Base-by-base conservation (phyloP, 495 filamentous ascomycete genomes). In the Hypomontagnella monticulosa region DNA sequence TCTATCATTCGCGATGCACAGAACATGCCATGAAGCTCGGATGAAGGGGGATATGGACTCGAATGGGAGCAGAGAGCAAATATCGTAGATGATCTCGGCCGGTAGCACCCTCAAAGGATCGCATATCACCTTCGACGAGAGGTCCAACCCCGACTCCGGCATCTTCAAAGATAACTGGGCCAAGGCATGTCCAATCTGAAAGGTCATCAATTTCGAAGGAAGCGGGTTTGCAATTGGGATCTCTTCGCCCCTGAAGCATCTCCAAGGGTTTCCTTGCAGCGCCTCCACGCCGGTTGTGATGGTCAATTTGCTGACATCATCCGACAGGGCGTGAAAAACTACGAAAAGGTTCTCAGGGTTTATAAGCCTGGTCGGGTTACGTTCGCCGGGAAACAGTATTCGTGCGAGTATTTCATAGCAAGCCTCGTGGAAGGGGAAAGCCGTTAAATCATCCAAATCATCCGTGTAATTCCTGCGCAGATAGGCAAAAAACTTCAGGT, bases 371-470 rank as follows among this genome's bases (percentile, higher is more conserved):
- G 16, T 19, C n/a, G 57, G 49, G 12, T 53, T 8, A 9, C 30
- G 9, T 1, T 0, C 14, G 18, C 16, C 11, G 1, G 57, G 57
- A 33, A 6, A 27, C 18, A 53, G 30, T 4, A 37, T 15, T 5
- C 9, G 16, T 34, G 57, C 57, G 4, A 61, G 32, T 46, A 53
- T 30, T 52, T 61, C 32, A 18, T 16, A 38, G 19, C 57, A 61
- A 38, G 48, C 27, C 57, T 40, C 37, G 18, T 61, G 57, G 40
- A 61, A 37, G 38, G 57, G 57, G n/a, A 53, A 43, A 18, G 48
- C 49, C 0, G 44, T 44, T 7, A 46, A 8, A 2, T 40, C 36
- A 3, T 32, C 38, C 2, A 6, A 15, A 11, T 19, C 9, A 9
- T 38, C 36, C 23, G 4, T 1, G 23, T 15, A 14, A 27, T 61